phyloP scores from a whole-genome alignment of 345 rosid genomes.

The Clarkia xantiana region DNA sequence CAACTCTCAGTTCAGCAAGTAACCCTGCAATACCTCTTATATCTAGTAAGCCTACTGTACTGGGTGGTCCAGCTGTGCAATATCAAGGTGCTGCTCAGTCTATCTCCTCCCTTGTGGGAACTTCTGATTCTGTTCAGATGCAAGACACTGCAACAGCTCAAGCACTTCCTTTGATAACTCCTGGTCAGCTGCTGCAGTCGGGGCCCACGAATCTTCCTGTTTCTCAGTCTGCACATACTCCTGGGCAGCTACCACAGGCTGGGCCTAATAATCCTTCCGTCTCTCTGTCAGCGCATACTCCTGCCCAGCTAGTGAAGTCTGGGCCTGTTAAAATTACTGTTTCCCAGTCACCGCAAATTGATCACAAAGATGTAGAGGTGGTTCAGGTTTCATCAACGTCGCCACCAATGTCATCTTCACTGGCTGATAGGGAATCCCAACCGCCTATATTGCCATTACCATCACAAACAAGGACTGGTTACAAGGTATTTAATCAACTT shows the following conservation, averaged over 20 bases:
- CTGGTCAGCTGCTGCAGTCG: slow-evolving; percentile 61
- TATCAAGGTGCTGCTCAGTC: slow-evolving; percentile 31
- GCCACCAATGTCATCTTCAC: slow-evolving; percentile 30
- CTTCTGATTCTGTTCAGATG: slow-evolving; percentile 27
- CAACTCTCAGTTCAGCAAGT: slow-evolving; percentile 35
- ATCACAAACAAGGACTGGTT: slow-evolving; percentile 34
- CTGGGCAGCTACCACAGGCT: not conserved
- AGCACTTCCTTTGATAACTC: slow-evolving; percentile 45
- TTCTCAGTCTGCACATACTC: slow-evolving; percentile 4
- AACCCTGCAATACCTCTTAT: slow-evolving; percentile 24
- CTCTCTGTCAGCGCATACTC: slow-evolving; percentile 26
- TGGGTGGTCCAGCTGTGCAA: slow-evolving; percentile 30
- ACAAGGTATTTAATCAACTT: slow-evolving; percentile 24
- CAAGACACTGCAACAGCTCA: slow-evolving; percentile 20
- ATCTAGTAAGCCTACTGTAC: slow-evolving; percentile 29
- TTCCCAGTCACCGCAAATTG: slow-evolving; percentile 16
- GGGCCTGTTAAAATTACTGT: slow-evolving; percentile 8
- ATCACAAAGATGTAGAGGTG: slow-evolving; percentile 57
- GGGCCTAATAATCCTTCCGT: not conserved
- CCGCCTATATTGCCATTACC: slow-evolving; percentile 84
- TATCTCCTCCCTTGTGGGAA: slow-evolving; percentile 23
- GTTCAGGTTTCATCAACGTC: slow-evolving; percentile 38
- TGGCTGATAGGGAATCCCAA: slow-evolving; percentile 40
- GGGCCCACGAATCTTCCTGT: slow-evolving; percentile 21
- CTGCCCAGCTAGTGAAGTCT: slow-evolving; percentile 57